Evolutionary conservation across 1,139 yeast genomes (phyloP).

Genomic region (Saccharomyces hybrid): DNA sequence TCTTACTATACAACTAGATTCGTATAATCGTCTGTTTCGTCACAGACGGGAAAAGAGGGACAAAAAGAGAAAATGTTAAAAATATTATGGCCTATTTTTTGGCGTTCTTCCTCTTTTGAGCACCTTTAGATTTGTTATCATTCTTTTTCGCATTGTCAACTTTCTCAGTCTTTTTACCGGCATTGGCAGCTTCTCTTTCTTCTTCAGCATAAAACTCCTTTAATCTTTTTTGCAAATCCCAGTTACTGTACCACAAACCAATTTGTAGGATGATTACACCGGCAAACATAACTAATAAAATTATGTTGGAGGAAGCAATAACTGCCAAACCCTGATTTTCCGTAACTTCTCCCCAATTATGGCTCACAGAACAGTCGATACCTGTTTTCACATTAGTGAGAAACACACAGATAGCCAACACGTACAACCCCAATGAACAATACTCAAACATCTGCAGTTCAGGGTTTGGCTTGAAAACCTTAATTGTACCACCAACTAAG

Average conservation of each 20-base stretch:
- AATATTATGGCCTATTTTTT: neutral
- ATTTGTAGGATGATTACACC: slow-evolving; percentile 81
- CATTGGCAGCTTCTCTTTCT: slow-evolving; percentile 26
- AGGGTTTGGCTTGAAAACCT: slow-evolving; percentile 77
- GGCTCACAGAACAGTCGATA: slow-evolving; percentile 55
- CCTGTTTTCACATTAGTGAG: slow-evolving; percentile 84
- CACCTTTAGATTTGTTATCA: slow-evolving; percentile 1
- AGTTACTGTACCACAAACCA: slow-evolving; percentile 84
- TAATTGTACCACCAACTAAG: slow-evolving; percentile 62
- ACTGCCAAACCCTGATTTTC: slow-evolving; percentile 81
- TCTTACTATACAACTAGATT: neutral
- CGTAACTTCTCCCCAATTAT: slow-evolving; percentile 92
- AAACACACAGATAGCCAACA: slow-evolving; percentile 69
- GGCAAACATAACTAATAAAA: slow-evolving; percentile 59
- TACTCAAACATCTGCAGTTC: slow-evolving; percentile 86
- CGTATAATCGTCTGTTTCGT: neutral
- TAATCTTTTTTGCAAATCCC: slow-evolving; percentile 58
- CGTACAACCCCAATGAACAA: slow-evolving; percentile 65
- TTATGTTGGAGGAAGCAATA: slow-evolving; percentile 81
- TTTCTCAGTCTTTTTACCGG: slow-evolving; percentile 5
- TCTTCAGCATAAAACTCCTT: slow-evolving; percentile 42
- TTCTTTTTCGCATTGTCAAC: slow-evolving; percentile 3
- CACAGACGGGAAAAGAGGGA: neutral
- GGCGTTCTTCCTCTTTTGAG: neutral
- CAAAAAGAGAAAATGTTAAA: neutral